Conservation (phyloP, 1,284 basidiomycete species). For the Cystobasidium pallidum region DNA sequence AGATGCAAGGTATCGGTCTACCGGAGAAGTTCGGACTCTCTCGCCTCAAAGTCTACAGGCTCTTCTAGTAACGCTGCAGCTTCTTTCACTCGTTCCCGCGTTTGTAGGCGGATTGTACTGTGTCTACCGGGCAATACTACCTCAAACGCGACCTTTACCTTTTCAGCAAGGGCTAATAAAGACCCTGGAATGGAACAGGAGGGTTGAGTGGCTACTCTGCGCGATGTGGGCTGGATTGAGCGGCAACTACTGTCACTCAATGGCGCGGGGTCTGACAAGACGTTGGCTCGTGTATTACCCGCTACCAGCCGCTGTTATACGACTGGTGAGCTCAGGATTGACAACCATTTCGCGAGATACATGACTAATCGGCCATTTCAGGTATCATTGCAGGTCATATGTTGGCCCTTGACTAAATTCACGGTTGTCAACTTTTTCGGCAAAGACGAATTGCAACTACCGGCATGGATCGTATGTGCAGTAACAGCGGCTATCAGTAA, state of each 20-base stretch:
- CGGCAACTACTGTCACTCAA: constrained; percentile 51
- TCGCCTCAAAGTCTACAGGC: constrained; percentile 40
- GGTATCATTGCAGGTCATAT: constrained; percentile 51
- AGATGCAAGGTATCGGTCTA: background rate
- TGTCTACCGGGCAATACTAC: constrained; percentile 37
- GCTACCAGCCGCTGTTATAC: constrained; percentile 49
- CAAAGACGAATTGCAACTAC: constrained; percentile 29
- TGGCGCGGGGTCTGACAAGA: constrained; percentile 49
- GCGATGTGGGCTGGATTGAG: constrained; percentile 51
- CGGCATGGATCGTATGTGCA: constrained; percentile 43
- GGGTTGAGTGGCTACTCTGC: constrained; percentile 51
- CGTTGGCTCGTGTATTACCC: constrained; percentile 53
- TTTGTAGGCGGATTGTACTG: constrained; percentile 34
- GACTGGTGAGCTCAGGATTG: constrained; percentile 47
- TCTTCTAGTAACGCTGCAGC: constrained; percentile 34
- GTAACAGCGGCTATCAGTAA: constrained; percentile 51
- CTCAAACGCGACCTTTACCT: background rate
- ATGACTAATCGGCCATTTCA: background rate
- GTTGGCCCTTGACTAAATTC: constrained; percentile 51
- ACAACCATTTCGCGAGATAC: background rate
- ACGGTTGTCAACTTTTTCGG: constrained; percentile 48
- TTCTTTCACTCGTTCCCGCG: constrained; percentile 39
- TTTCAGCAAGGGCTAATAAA: constrained; percentile 26
- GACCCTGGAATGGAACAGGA: constrained; percentile 44
- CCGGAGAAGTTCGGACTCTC: constrained; percentile 18